Base-by-base conservation (phyloP, 73 alveolate genomes). In the Symbiodinium natans region DNA sequence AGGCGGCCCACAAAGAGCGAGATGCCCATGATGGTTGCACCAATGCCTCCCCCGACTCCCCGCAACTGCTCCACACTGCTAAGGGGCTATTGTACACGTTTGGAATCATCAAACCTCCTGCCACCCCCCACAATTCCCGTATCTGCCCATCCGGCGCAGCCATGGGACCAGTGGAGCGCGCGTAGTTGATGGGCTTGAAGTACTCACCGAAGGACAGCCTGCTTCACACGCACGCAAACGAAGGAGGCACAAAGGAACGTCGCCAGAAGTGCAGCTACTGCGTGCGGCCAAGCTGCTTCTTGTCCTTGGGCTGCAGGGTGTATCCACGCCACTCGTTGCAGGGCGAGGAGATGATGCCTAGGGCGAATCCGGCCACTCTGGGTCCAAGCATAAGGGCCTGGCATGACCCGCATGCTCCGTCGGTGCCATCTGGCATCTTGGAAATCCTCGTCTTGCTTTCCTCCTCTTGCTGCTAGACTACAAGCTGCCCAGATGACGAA, bases 11-110 rank as follows among this genome's bases (percentile, higher is more conserved):
- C 36, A 75, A 74, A 71, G 59, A 92, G 90, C 46, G 98, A 41
- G 52, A 92, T 92, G n/a, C 98, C 98, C 98, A 92, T 92, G 98
- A 92, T 92, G 52, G 98, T 92, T 82, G 98, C 98, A 23, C 98
- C 98, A 31, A 92, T 74, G 95, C 95, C 95, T 88, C 38, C 11
- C 31, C 7, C 92, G 19, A 2, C n/a, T n/a, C n/a, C n/a, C n/a
- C n/a, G n/a, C n/a, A n/a, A n/a, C n/a, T n/a, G n/a, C n/a, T n/a
- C n/a, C n/a, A n/a, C n/a, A n/a, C n/a, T n/a, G n/a, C n/a, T n/a
- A n/a, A n/a, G n/a, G n/a, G n/a, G n/a, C n/a, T n/a, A n/a, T n/a
- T n/a, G n/a, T n/a, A n/a, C n/a, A n/a, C n/a, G n/a, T n/a, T n/a
- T n/a, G n/a, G n/a, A n/a, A n/a, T n/a, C n/a, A n/a, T n/a, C n/a